Evolutionary conservation across 2,329 filamentous ascomycete species (phyloP), one percentile per base, ranked within the genome.

Genomic region (Leptodontidium sp.): DNA sequence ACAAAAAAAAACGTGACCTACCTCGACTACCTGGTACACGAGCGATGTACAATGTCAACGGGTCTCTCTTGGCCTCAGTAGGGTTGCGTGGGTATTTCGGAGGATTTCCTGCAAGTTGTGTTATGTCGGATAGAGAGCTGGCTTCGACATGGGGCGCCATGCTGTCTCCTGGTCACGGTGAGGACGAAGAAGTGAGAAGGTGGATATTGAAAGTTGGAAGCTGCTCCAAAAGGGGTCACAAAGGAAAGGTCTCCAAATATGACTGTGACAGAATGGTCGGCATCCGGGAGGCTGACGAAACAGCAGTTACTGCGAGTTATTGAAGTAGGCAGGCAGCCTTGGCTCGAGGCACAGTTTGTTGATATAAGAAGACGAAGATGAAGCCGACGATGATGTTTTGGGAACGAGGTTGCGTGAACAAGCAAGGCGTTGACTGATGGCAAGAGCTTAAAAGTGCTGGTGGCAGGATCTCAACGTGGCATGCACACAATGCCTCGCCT

Each of bases 21-120:
- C 93, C 93, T 90, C 90, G 89, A 71, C 92, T 97, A 26, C 95
- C 95, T 0, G 96, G 96, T 0, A 99, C 95, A 73, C 95, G 86
- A 45, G 95, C 93, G 73, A 99, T 97, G 81, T 99, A 99, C 50
- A 99, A 86, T 2, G 90, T 89, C 62, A 98, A 80, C 4, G 93
- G 89, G 61, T 93, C 88, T 71, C 90, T 87, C 71, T 84, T 87
- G 75, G 86, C 82, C 73, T 91, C 89, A 2, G 89, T 88, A 5
- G 93, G 91, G 77, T 93, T 93, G 76, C 91, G 87, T 61, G 93
- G 93, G 79, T 97, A 96, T 75, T 90, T 87, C 58, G 96, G 95
- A 52, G 95, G 96, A 76, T 97, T 93, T 63, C 91, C 87, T 71
- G 96, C 95, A 71, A 98, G 87, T 52, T 87, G 83, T 72, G 93